Evolutionary conservation across 306 rosid species (phyloP).

Genomic region (Boehmeria nivea): DNA sequence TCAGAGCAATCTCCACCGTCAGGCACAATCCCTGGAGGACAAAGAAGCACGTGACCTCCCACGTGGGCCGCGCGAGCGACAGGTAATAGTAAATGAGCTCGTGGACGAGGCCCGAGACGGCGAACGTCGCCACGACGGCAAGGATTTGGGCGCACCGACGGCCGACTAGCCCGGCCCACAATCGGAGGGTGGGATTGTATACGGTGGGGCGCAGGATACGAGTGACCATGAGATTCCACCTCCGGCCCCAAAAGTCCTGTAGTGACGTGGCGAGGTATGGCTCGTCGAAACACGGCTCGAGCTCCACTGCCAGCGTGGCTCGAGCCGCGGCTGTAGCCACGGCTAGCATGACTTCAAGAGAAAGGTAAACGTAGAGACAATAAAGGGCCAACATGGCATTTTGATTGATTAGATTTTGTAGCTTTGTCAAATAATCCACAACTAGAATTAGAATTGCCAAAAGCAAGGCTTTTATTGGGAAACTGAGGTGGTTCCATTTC

Average conservation of each 20-base stretch:
- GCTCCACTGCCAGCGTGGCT: conserved; percentile 26
- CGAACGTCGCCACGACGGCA: conserved; percentile 35
- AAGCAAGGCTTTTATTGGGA: conserved; percentile 14
- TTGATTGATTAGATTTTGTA: conserved; percentile 8
- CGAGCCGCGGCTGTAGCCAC: conserved; percentile 11
- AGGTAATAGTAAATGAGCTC: conserved; percentile 48
- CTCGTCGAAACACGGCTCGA: conserved; percentile 34
- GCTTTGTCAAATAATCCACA: conserved; percentile 4
- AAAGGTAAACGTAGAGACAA: conserved; percentile 21
- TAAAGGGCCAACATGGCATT: conserved; percentile 7
- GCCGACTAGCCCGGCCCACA: conserved; percentile 4
- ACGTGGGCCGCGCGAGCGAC: conserved; percentile 43
- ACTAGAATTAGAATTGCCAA: conserved; percentile 3
- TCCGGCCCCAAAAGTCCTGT: conserved; percentile 43
- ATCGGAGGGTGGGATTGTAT: conserved; percentile 31
- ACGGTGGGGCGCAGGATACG: conserved; percentile 33
- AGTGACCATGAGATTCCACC: conserved; percentile 40
- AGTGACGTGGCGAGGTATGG: conserved; percentile 38
- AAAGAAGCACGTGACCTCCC: conserved; percentile 51
- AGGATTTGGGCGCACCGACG: conserved; percentile 44
- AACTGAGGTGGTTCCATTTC: conserved; percentile 2
- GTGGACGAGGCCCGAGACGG: conserved; percentile 56
- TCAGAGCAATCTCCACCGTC: conserved; percentile 41
- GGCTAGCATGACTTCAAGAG: conserved; percentile 21
- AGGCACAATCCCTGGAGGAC: conserved; percentile 49